Evolutionary conservation across 495 filamentous ascomycete genomes (phyloP).

Genomic region (Ramalina intermedia): DNA sequence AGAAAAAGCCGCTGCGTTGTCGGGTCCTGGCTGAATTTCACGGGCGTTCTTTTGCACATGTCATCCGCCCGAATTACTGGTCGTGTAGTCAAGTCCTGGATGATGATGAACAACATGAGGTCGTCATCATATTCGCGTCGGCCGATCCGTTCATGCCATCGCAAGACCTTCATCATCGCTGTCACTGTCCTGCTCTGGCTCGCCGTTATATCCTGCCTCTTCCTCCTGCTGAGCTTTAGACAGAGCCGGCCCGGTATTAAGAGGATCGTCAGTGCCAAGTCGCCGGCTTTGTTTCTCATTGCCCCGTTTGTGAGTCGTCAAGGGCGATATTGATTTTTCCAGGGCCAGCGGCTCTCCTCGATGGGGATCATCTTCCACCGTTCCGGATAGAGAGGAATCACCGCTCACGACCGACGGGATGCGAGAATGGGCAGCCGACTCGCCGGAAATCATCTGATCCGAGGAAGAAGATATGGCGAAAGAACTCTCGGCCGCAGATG

Average conservation of each 20-base stretch:
- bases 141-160: conserved; percentile 27
- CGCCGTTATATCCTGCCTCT: conserved; percentile 37
- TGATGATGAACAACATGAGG: background rate
- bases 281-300: conserved; percentile 15
- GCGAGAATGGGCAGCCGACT: conserved; percentile 58
- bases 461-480: conserved; percentile 37
- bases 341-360: conserved; percentile 14
- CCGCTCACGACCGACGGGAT: conserved; percentile 63
- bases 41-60: background rate
- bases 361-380: conserved; percentile 38
- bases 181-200: conserved; percentile 33
- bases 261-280: conserved; percentile 13
- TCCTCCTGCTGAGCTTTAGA: conserved; percentile 24
- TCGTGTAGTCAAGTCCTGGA: background rate
- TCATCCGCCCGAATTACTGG: background rate
- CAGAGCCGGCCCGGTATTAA: conserved; percentile 16
- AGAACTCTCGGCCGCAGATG: conserved; percentile 34
- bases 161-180: conserved; percentile 39
- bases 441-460: conserved; percentile 41
- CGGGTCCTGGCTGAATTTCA: too few relatives aligned
- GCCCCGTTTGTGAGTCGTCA: conserved; percentile 20
- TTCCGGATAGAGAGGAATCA: conserved; percentile 64
- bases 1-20: too few relatives aligned
- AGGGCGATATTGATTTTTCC: conserved; percentile 32
- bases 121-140: conserved; percentile 6